Evolutionary conservation across 306 rosid species (phyloP).

Genomic region (Arachis stenosperma): DNA sequence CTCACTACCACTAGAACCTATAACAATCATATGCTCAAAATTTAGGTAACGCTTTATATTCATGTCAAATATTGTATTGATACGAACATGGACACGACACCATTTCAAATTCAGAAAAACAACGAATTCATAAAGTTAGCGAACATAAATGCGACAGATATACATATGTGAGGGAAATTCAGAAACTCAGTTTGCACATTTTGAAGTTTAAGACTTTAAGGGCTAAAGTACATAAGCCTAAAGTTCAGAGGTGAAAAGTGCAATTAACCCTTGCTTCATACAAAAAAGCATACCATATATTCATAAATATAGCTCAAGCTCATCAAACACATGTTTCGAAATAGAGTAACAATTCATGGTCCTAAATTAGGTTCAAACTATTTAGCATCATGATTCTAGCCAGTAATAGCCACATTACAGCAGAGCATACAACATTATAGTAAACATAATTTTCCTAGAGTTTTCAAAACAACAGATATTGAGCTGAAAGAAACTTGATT

Average conservation of each 20-base stretch:
- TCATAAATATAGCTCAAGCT: background rate
- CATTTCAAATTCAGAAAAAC: too few species aligned
- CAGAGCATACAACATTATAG: background rate
- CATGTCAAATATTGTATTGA: background rate
- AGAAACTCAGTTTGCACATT: too few species aligned
- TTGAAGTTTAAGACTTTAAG: too few species aligned
- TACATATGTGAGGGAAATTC: too few species aligned
- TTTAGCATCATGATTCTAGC: slow-evolving; percentile 6
- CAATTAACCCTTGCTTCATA: background rate
- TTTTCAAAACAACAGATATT: too few species aligned
- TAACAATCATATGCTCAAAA: slow-evolving; percentile 7
- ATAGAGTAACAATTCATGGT: background rate
- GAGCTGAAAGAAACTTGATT: too few species aligned
- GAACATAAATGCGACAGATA: too few species aligned
- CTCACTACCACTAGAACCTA: slow-evolving; percentile 48
- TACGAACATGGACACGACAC: too few species aligned
- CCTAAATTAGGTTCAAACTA: background rate
- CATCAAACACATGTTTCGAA: background rate
- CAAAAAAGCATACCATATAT: background rate
- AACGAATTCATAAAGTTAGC: too few species aligned
- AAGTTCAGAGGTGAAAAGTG: too few species aligned
- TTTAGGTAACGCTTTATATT: background rate
- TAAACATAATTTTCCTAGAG: background rate
- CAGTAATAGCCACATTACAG: background rate
- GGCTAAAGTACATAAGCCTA: too few species aligned